Evolutionary conservation across 2,329 filamentous ascomycete species (phyloP).

Genomic region (Diaporthe eres): DNA sequence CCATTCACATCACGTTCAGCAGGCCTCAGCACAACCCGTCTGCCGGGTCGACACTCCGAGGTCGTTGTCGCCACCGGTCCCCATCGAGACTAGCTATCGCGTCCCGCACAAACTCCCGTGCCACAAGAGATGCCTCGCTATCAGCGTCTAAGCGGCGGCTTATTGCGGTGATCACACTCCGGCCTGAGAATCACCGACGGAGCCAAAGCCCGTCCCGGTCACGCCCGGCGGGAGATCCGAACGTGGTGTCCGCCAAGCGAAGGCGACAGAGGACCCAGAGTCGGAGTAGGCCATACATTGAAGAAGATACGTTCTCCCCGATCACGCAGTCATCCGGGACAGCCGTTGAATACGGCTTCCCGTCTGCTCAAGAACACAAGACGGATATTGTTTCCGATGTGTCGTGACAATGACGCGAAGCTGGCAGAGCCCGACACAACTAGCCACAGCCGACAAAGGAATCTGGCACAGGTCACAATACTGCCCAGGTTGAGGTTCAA

Average conservation of each 20-base stretch:
- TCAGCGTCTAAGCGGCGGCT: conserved; percentile 51
- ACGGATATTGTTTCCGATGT: conserved; percentile 10
- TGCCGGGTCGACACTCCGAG: conserved; percentile 57
- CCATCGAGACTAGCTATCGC: conserved; percentile 49
- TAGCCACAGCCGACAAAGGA: neutral
- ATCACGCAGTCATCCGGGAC: conserved; percentile 35
- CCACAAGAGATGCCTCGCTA: conserved; percentile 45
- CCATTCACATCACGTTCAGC: conserved; percentile 45
- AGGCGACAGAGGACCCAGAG: conserved; percentile 56
- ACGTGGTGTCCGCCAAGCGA: conserved; percentile 46
- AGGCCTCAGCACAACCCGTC: conserved; percentile 50
- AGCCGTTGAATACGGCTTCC: conserved; percentile 37
- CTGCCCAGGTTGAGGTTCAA: neutral
- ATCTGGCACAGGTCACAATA: neutral
- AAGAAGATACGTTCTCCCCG: conserved; percentile 35
- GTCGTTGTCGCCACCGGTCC: conserved; percentile 57
- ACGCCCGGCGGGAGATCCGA: conserved; percentile 44
- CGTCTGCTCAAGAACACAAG: conserved; percentile 18
- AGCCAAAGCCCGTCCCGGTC: conserved; percentile 57
- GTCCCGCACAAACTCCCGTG: conserved; percentile 45
- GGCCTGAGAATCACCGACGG: conserved; percentile 48
- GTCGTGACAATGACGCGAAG: neutral
- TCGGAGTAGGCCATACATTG: conserved; percentile 50
- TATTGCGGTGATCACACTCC: conserved; percentile 49
- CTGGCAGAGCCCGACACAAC: neutral